Evolutionary conservation across 169 alveolate species (phyloP).

Genomic region (Amoebophrya sp.): DNA sequence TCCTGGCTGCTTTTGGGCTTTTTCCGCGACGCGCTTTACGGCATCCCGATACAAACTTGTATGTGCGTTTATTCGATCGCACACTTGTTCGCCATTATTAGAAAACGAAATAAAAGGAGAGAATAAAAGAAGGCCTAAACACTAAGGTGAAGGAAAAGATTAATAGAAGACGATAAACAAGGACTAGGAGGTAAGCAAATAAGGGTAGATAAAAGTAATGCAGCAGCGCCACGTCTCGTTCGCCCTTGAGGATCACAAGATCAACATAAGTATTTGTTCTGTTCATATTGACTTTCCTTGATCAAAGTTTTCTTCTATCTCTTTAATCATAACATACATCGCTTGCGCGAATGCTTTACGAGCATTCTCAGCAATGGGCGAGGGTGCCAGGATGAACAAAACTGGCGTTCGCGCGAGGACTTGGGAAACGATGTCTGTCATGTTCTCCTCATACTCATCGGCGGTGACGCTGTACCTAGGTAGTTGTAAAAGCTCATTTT

Average conservation of each 20-base stretch:
- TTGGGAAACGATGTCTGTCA: not conserved
- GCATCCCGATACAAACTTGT: not conserved
- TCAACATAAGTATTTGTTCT: not conserved
- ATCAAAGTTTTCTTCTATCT: too few relatives aligned
- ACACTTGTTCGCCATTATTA: too few relatives aligned
- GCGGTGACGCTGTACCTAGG: not conserved
- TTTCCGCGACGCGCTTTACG: not conserved
- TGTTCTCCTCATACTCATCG: not conserved
- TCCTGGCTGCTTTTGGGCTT: not conserved
- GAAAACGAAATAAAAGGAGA: too few relatives aligned
- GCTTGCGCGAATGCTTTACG: not conserved
- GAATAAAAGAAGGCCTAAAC: too few relatives aligned
- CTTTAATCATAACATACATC: not conserved
- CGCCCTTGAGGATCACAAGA: too few relatives aligned
- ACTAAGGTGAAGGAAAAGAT: too few relatives aligned
- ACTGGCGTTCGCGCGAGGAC: not conserved
- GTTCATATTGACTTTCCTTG: too few relatives aligned
- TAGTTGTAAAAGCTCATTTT: too few relatives aligned
- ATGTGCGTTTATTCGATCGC: not conserved
- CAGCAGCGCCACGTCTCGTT: too few relatives aligned
- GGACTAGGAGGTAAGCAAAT: too few relatives aligned
- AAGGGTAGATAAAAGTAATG: too few relatives aligned
- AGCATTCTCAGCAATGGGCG: not conserved
- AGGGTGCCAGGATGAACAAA: not conserved
- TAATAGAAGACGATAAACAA: too few relatives aligned